Evolutionary conservation across 2,329 filamentous ascomycete species (phyloP), one percentile per base, ranked within the genome.

Genomic region (Tricladium varicosporioides): DNA sequence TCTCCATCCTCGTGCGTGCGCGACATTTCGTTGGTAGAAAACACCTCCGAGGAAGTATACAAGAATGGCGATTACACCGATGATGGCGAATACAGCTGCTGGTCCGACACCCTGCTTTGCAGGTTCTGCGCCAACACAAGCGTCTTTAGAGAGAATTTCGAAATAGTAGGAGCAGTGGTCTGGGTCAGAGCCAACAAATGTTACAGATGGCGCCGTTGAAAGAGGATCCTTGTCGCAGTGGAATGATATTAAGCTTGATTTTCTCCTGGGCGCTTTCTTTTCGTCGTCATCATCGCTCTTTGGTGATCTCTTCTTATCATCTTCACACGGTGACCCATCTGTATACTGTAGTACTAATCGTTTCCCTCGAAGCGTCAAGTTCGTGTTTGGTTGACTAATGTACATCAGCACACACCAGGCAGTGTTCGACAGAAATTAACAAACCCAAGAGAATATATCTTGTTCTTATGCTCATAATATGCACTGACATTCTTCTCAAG

Each of bases 161-260:
- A 99, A 99, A 74, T 96, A 89, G 75, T 97, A 99, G 31, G 91
- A 85, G 79, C 94, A 99, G 59, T 95, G 88, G 70, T 97, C 92
- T 43, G 90, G 87, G 60, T 92, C 88, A 45, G 78, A 77, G 58
- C 89, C 91, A 58, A 97, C 87, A 71, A 96, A 99, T 16, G 90
- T 91, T 40, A 94, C 79, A 4, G 83, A 81, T 3, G 92, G 87
- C 43, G 83, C 80, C 4, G 83, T 82, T 31, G 80, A 81, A 1
- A 87, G 78, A 1, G 90, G 85, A 66, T 97, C 92, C 60, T 84
- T 85, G 70, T 97, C 92, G 78, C 94, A 99, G 63, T 94, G 87
- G 71, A 97, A 93, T 19, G 92, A 94, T 73, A 99, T 91, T 57
- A 92, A 86, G 11, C 92, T 88, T 1, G 91, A 95, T 71, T 93